Evolutionary conservation across 2,329 filamentous ascomycete genomes (phyloP).

Genomic region (Phyllosticta citribraziliensis): DNA sequence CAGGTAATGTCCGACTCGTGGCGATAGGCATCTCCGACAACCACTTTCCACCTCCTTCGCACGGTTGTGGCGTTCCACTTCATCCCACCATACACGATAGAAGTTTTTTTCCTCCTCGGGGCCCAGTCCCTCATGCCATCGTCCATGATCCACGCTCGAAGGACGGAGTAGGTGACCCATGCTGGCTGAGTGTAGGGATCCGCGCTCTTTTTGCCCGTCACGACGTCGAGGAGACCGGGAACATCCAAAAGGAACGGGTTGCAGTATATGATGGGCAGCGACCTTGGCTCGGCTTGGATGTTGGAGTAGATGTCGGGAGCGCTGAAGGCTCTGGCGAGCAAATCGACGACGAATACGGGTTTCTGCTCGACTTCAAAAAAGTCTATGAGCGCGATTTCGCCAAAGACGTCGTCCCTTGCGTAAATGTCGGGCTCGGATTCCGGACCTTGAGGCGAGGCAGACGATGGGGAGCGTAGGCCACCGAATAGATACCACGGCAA

Average conservation of each 20-base stretch:
- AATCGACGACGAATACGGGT: constrained; percentile 2
- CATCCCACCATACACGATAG: constrained; percentile 3
- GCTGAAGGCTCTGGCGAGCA: not conserved
- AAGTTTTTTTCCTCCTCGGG: not conserved
- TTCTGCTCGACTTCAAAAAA: constrained; percentile 3
- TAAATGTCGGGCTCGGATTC: constrained; percentile 6
- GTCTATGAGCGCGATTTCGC: constrained; percentile 4
- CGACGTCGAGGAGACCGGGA: not conserved
- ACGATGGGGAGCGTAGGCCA: not conserved
- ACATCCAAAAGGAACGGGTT: constrained; percentile 6
- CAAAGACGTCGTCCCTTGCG: not conserved
- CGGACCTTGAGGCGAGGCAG: not conserved
- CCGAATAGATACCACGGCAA: constrained; percentile 5
- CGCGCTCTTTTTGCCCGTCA: not conserved
- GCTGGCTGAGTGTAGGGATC: constrained; percentile 6
- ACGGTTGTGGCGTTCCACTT: constrained; percentile 3
- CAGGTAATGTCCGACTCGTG: not conserved
- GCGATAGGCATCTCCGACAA: not conserved
- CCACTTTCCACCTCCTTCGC: constrained; percentile 5
- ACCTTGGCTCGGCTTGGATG: not conserved
- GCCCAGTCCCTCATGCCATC: not conserved
- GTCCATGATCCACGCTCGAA: constrained; percentile 6
- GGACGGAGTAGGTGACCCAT: constrained; percentile 6
- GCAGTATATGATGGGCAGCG: constrained; percentile 7
- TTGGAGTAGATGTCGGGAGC: not conserved